Conservation (phyloP, 179 eudicot species). For the Gypsophila paniculata region DNA sequence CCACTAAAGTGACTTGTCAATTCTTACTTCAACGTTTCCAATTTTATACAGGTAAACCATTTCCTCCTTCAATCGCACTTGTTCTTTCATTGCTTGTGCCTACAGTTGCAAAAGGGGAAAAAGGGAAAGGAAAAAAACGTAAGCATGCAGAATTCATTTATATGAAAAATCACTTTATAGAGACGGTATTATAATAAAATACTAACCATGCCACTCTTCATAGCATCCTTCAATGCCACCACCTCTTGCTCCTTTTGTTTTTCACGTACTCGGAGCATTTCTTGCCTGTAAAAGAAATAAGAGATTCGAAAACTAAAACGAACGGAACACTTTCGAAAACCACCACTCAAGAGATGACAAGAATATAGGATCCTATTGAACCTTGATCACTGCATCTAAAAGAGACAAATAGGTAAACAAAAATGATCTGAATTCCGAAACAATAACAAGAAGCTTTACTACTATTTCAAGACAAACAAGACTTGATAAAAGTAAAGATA, state of each 20-base stretch:
- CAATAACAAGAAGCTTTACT: neutral
- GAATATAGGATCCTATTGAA: slow-evolving; percentile 5
- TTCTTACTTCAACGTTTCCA: slow-evolving; percentile 75
- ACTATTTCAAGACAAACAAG: neutral
- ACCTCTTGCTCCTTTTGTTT: slow-evolving; percentile 73
- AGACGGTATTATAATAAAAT: neutral
- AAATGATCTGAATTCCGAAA: slow-evolving; percentile 1
- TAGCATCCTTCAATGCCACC: slow-evolving; percentile 57
- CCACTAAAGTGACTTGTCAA: neutral
- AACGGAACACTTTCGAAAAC: neutral
- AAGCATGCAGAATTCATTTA: slow-evolving; percentile 6
- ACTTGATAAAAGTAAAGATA: neutral
- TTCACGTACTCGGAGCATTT: slow-evolving; percentile 69
- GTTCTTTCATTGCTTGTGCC: slow-evolving; percentile 98
- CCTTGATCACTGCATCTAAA: slow-evolving; percentile 10
- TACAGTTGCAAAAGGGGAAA: slow-evolving; percentile 23
- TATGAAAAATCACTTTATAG: neutral
- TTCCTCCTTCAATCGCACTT: slow-evolving; percentile 82
- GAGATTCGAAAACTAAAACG: slow-evolving; percentile 7
- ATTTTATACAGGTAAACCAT: slow-evolving; percentile 79
- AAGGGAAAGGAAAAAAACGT: slow-evolving; percentile 1
- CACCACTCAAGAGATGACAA: neutral
- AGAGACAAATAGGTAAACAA: neutral
- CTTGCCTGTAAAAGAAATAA: slow-evolving; percentile 46
- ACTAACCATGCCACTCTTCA: slow-evolving; percentile 87